Percentiles rank a stretch among this genome's conserved stretches.
phyloP scores from a whole-genome alignment of 805 yeast genomes.

The Candida wancherniae region DNA sequence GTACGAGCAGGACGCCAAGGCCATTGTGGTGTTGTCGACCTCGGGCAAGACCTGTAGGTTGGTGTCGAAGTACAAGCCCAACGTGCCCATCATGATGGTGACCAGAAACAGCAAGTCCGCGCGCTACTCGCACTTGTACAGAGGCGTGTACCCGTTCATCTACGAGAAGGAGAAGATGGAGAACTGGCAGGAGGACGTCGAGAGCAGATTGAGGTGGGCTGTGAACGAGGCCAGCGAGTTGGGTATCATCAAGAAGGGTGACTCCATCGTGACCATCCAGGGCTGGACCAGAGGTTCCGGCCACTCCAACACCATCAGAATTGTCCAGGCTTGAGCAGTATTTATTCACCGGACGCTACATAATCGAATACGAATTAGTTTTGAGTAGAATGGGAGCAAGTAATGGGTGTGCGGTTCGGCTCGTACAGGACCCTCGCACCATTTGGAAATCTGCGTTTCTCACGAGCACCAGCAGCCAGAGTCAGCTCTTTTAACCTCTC shows the following conservation, averaged over 20 bases:
- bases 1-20: conserved; percentile 94
- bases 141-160: conserved; percentile 98
- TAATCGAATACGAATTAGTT: neutral
- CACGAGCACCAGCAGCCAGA: too few species aligned
- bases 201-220: conserved; percentile 90
- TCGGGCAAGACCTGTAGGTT: conserved; percentile 94
- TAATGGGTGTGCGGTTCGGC: too few species aligned
- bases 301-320: conserved; percentile 97
- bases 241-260: conserved; percentile 84
- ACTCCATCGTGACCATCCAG: conserved; percentile 88
- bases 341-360: conserved; percentile 1
- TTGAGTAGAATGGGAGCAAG: too few species aligned
- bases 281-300: conserved; percentile 99
- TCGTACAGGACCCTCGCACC: too few species aligned
- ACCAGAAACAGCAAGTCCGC: conserved; percentile 94
- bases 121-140: conserved; percentile 91
- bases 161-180: conserved; percentile 61
- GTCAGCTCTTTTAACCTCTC: too few species aligned
- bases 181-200: conserved; percentile 96
- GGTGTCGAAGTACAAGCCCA: conserved; percentile 95
- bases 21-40: conserved; percentile 92
- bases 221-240: conserved; percentile 81
- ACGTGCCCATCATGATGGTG: conserved; percentile 95
- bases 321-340: conserved; percentile 59
- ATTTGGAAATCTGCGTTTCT: too few species aligned